Base-by-base conservation (phyloP, 75 land plant genomes). In the Pseudotsuga menziesii region DNA sequence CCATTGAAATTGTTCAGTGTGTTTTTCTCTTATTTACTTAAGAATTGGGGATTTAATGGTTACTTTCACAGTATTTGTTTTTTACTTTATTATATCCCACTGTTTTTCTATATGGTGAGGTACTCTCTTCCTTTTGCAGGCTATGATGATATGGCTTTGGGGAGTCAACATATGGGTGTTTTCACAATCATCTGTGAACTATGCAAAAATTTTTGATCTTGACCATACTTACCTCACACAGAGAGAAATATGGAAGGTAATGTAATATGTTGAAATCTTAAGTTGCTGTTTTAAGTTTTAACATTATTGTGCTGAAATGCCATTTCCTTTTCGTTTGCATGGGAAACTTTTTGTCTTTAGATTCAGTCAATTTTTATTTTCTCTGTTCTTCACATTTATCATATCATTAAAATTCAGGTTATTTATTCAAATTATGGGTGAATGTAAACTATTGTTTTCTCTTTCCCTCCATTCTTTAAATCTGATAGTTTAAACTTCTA, bases 101-200 rank as follows among this genome's bases (percentile, higher is more conserved):
- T 44, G 41, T 69, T 69, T 41, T 41, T 36, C 23, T 69, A 12
- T 41, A 11, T 73, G 57, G 16, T 73, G 11, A 73, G 12, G 17
- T 25, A 26, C 16, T 25, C 26, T 52, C 75, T 79, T 82, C 58
- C 23, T 84, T 36, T 87, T 88, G 77, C 88, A 97, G 99, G 86
- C 94, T 36, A 71, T 87, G 86, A 91, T 88, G 91, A 86, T 97
- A 77, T 97, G 98, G 93, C 91, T 97, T 17, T 97, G 99, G 99
- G 99, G 99, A 78, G 78, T 91, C 58, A 97, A 97, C 78, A 72
- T 95, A 67, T 95, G 93, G 92, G 91, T 87, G 41, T 97, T 97
- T 87, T 61, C 91, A 67, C 82, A 84, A 17, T 86, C 91, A 27
- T 86, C 83, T 59, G 78, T 97, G 57, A 91, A 82, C 73, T 97